These are phyloP conservation scores for Venturia effusa DNA, from an alignment of 2,329 filamentous ascomycete species.

Conservation along the genomic window DNA sequence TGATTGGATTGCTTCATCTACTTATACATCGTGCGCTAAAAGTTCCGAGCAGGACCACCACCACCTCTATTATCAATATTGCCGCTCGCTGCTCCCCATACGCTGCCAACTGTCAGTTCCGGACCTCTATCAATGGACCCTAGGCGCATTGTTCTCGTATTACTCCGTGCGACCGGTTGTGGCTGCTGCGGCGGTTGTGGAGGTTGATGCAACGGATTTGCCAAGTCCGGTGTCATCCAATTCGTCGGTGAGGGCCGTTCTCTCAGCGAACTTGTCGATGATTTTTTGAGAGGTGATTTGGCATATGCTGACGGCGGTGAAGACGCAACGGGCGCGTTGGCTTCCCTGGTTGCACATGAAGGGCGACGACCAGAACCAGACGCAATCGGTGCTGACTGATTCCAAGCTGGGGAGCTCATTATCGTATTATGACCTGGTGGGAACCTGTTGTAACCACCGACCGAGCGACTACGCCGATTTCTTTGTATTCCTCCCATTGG, in stretches of 20 bases:
- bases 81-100: neutral
- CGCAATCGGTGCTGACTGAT: neutral
- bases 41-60: neutral
- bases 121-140: neutral
- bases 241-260: constrained; percentile 5
- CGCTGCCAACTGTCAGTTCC: neutral
- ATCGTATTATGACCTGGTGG: neutral
- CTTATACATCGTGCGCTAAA: neutral
- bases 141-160: neutral
- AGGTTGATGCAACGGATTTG: constrained; percentile 5
- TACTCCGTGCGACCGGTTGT: neutral
- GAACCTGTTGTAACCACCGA: neutral
- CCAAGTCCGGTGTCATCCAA: neutral
- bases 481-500: neutral
- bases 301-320: neutral
- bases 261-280: neutral
- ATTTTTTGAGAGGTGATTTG: neutral
- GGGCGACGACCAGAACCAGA: neutral
- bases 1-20: neutral
- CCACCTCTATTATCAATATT: neutral
- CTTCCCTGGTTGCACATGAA: neutral
- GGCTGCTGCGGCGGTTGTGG: neutral
- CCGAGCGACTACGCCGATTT: neutral
- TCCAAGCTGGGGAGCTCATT: neutral
- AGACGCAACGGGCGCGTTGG: neutral